Evolutionary conservation across 345 rosid genomes (phyloP).

Genomic region (Pistacia integerrima): DNA sequence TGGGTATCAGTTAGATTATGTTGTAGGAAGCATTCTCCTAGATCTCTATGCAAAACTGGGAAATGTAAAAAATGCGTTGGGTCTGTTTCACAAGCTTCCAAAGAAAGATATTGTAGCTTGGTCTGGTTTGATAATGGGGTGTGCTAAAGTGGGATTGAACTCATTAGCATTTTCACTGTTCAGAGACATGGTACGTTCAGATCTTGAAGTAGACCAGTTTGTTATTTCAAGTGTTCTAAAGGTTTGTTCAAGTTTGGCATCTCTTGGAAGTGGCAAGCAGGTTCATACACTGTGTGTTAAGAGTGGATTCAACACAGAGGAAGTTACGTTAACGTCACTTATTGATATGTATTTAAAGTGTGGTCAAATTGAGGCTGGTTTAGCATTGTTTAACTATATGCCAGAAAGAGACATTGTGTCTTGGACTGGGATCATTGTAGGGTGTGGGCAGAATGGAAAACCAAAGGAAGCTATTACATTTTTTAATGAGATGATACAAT

Average conservation of each 20-base stretch:
- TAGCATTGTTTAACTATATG: conserved; percentile 45
- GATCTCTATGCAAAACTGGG: conserved; percentile 61
- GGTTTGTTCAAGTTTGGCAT: conserved; percentile 58
- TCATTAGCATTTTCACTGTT: conserved; percentile 48
- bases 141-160: conserved; percentile 46
- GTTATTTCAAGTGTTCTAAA: conserved; percentile 56
- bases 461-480: conserved; percentile 49
- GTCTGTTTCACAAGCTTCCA: conserved; percentile 51
- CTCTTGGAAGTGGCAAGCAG: conserved; percentile 59
- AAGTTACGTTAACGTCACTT: conserved; percentile 47
- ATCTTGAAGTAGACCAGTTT: conserved; percentile 51
- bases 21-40: conserved; percentile 63
- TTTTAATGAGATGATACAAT: conserved; percentile 51
- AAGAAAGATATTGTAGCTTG: conserved; percentile 61
- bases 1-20: conserved; percentile 57
- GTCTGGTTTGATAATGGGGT: conserved; percentile 61
- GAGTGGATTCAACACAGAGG: conserved; percentile 55
- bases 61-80: conserved; percentile 37
- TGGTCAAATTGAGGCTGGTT: conserved; percentile 58
- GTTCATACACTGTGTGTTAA: conserved; percentile 62
- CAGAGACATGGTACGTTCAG: conserved; percentile 43
- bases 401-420: conserved; percentile 56
- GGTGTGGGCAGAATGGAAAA: conserved; percentile 78
- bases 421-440: conserved; percentile 74
- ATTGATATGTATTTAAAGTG: conserved; percentile 69